Evolutionary conservation across 768 basidiomycete genomes (phyloP).

Genomic region (Lactifluus echinatus): DNA sequence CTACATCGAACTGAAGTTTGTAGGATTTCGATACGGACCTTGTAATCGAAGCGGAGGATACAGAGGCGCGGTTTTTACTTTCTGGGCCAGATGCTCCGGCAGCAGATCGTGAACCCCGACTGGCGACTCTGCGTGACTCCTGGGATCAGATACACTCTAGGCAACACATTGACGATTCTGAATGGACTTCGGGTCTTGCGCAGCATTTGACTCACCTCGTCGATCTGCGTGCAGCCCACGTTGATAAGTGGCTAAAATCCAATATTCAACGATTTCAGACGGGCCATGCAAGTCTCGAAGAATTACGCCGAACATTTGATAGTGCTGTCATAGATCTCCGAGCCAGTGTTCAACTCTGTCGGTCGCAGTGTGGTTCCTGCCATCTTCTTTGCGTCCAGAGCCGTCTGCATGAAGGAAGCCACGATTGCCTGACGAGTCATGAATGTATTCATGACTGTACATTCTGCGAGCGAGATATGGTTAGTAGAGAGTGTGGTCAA

Average conservation of each 20-base stretch:
- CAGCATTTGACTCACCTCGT: conserved; percentile 34
- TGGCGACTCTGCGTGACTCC: conserved; percentile 21
- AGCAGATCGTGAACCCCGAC: conserved; percentile 23
- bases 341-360: conserved; percentile 41
- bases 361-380: conserved; percentile 38
- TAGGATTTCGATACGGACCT: too few relatives aligned
- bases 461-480: too few relatives aligned
- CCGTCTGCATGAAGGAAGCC: conserved; percentile 37
- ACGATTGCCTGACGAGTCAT: conserved; percentile 47
- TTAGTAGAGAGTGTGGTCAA: too few relatives aligned
- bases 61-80: too few relatives aligned
- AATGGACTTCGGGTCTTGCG: conserved; percentile 35
- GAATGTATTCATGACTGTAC: conserved; percentile 38
- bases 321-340: conserved; percentile 37
- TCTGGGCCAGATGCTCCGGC: conserved; percentile 15
- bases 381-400: conserved; percentile 40
- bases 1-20: too few relatives aligned
- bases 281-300: conserved; percentile 37
- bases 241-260: conserved; percentile 38
- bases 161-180: conserved; percentile 30
- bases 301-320: conserved; percentile 39
- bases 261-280: conserved; percentile 42
- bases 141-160: conserved; percentile 32
- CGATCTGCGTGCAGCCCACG: conserved; percentile 37
- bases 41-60: too few relatives aligned